These are phyloP conservation scores for Xanthoconium purpureum DNA, from an alignment of 768 basidiomycete genomes.

Conservation along the genomic window DNA sequence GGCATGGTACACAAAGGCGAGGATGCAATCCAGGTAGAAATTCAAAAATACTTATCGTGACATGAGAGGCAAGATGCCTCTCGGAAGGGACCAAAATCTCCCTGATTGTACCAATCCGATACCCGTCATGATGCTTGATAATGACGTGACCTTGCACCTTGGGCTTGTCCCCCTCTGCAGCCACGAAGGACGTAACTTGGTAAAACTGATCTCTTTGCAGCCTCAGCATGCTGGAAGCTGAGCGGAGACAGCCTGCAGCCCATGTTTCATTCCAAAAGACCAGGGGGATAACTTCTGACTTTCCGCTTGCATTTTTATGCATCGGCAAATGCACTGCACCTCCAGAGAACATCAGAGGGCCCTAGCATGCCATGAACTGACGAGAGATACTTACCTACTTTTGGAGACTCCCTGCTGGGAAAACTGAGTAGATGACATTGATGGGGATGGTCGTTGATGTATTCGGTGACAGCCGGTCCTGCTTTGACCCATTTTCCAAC, in stretches of 20 bases:
- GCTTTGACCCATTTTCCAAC: background rate
- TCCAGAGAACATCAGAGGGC: background rate
- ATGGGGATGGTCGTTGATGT: background rate
- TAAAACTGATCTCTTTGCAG: background rate
- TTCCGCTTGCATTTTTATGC: background rate
- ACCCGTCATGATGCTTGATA: background rate
- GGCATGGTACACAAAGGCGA: background rate
- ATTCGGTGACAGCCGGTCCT: background rate
- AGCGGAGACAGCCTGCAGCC: background rate
- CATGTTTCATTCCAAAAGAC: background rate
- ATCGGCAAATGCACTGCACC: background rate
- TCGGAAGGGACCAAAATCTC: conserved; percentile 1
- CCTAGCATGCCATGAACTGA: too few species aligned
- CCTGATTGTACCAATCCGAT: background rate
- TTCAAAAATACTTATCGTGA: background rate
- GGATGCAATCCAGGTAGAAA: conserved; percentile 1
- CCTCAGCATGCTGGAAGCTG: too few species aligned
- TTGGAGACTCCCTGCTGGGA: background rate
- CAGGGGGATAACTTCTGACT: background rate
- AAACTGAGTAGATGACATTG: background rate
- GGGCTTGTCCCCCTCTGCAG: background rate
- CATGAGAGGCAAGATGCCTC: background rate
- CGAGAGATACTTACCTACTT: background rate
- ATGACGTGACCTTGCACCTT: background rate
- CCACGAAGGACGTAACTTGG: background rate